Percentiles rank a stretch among this genome's conserved stretches.
These are phyloP conservation scores for Colletotrichum lupini DNA, from an alignment of 2,329 filamentous ascomycete genomes.

Conservation along the genomic window DNA sequence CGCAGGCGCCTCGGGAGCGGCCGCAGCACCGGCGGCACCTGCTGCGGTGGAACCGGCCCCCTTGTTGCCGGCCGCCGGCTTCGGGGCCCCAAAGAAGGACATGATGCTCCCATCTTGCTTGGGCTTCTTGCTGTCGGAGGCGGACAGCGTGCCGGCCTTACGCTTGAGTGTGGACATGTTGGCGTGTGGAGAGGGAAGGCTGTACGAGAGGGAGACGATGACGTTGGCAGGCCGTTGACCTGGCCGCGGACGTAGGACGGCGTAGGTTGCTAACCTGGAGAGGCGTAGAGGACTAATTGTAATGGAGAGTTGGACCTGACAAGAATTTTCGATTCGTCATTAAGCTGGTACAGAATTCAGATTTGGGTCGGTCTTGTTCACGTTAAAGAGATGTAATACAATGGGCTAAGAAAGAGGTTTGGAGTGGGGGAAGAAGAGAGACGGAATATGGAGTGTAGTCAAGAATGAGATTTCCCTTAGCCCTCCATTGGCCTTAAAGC, in stretches of 20 bases:
- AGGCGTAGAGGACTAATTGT: slow-evolving; percentile 13
- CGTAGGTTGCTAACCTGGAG: neutral
- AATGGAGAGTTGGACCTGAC: neutral
- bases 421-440: slow-evolving; percentile 1
- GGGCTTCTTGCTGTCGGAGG: slow-evolving; percentile 73
- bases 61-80: slow-evolving; percentile 48
- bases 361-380: neutral
- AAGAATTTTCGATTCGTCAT: neutral
- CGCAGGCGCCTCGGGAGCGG: slow-evolving; percentile 45
- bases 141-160: slow-evolving; percentile 63
- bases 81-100: slow-evolving; percentile 86
- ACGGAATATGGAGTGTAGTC: slow-evolving; percentile 10
- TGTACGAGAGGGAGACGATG: neutral
- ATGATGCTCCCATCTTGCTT: slow-evolving; percentile 84
- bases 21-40: slow-evolving; percentile 34
- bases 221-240: slow-evolving; percentile 11
- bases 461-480: slow-evolving; percentile 15
- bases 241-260: neutral
- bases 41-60: too few species aligned
- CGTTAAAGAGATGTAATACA: neutral
- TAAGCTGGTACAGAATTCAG: neutral
- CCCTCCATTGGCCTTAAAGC: neutral
- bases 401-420: neutral
- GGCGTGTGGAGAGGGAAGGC: neutral
- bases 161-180: slow-evolving; percentile 73